phyloP scores from a whole-genome alignment of 2,329 filamentous ascomycete species.

The Colletotrichum noveboracense region DNA sequence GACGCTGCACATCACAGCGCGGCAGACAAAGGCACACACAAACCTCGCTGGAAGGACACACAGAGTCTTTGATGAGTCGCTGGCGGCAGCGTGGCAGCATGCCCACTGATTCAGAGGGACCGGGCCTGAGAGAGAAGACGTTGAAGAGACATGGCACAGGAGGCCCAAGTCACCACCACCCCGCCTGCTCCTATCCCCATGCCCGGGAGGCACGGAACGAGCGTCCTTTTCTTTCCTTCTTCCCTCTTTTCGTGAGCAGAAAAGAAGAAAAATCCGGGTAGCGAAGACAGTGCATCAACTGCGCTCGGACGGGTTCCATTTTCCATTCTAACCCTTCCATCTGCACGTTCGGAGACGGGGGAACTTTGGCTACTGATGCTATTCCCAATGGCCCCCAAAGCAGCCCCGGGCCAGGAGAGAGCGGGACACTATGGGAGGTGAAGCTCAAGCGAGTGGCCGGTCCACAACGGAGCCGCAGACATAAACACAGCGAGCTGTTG shows the following conservation, averaged over 20 bases:
- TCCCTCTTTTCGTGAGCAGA: background rate
- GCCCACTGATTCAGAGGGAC: background rate
- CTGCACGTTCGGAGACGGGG: background rate
- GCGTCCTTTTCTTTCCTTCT: background rate
- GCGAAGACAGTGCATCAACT: conserved; percentile 8
- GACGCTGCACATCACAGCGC: background rate
- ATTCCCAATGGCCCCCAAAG: background rate
- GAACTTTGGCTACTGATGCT: background rate
- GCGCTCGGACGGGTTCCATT: conserved; percentile 1
- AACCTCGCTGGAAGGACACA: background rate
- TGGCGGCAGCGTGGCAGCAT: background rate
- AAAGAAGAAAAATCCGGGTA: background rate
- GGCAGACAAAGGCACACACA: background rate
- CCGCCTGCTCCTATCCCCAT: background rate
- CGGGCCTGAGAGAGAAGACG: background rate
- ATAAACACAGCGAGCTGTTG: background rate
- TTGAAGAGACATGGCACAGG: background rate
- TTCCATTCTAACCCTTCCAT: background rate
- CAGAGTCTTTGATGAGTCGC: background rate
- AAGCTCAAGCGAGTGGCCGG: background rate
- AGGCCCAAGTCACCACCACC: background rate
- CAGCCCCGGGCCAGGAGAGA: background rate
- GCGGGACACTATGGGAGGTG: background rate
- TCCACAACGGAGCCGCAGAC: conserved; percentile 9
- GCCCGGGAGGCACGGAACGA: background rate